phyloP scores from a whole-genome alignment of 768 basidiomycete genomes.

The Pholiota molesta region DNA sequence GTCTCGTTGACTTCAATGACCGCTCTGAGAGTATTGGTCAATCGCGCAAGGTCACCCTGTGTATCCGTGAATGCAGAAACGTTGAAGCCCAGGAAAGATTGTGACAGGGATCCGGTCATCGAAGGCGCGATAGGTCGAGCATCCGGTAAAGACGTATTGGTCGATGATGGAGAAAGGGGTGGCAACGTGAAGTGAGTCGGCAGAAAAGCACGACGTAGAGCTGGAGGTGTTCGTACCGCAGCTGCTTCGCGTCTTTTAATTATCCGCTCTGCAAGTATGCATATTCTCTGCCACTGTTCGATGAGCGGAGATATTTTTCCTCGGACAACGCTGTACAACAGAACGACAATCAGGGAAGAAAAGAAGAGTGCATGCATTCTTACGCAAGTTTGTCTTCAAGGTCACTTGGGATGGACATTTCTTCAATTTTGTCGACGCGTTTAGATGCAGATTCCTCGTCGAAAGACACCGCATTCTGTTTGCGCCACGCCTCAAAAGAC shows the following conservation, averaged over 20 bases:
- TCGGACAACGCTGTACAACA: conserved; percentile 64
- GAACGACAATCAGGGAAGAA: conserved; percentile 10
- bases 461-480: conserved; percentile 70
- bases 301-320: conserved; percentile 76
- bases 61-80: conserved; percentile 25
- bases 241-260: conserved; percentile 91
- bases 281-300: conserved; percentile 92
- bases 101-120: conserved; percentile 33
- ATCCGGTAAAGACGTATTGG: conserved; percentile 38
- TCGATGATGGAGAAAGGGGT: conserved; percentile 39
- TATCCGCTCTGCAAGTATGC: conserved; percentile 83
- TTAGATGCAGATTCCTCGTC: conserved; percentile 89
- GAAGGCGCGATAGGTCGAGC: conserved; percentile 30
- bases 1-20: conserved; percentile 77
- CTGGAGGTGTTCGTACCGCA: conserved; percentile 77
- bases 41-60: conserved; percentile 82
- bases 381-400: conserved; percentile 88
- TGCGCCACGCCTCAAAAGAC: conserved; percentile 88
- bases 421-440: conserved; percentile 78
- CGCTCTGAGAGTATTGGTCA: conserved; percentile 81
- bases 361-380: not conserved
- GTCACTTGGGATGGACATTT: conserved; percentile 93
- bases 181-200: conserved; percentile 73
- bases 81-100: conserved; percentile 34
- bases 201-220: conserved; percentile 63